Evolutionary conservation across 441 rosid genomes (phyloP).

Genomic region (Pelargonium fulgidum): DNA sequence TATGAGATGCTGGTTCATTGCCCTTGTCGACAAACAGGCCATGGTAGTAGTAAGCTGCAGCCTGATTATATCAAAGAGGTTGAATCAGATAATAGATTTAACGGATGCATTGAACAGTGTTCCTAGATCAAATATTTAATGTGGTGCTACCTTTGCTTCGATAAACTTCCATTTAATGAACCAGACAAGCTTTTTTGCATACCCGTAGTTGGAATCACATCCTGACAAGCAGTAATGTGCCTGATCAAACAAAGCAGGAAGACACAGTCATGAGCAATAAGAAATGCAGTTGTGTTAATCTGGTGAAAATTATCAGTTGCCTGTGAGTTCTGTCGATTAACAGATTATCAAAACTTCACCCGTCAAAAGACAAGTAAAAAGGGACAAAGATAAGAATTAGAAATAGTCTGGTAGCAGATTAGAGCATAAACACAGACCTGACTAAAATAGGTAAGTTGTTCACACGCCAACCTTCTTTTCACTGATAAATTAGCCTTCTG

Average conservation of each 20-base stretch:
- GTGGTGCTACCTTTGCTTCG: slow-evolving; percentile 60
- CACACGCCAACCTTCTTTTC: slow-evolving; percentile 90
- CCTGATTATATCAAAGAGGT: slow-evolving; percentile 34
- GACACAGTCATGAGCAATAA: slow-evolving; percentile 3
- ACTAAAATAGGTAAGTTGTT: slow-evolving; percentile 64
- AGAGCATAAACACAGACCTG: slow-evolving; percentile 38
- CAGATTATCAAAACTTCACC: too few species aligned
- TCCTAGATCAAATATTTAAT: background rate
- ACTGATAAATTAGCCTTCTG: slow-evolving; percentile 76
- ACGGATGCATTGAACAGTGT: background rate
- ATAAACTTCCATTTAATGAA: slow-evolving; percentile 86
- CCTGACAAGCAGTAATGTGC: slow-evolving; percentile 65
- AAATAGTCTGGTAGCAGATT: background rate
- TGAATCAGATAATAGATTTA: background rate
- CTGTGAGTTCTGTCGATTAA: too few species aligned
- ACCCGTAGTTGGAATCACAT: slow-evolving; percentile 37
- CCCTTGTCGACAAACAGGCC: slow-evolving; percentile 84
- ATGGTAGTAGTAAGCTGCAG: slow-evolving; percentile 87
- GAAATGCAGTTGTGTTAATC: background rate
- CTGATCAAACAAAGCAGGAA: slow-evolving; percentile 28
- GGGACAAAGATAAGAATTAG: too few species aligned
- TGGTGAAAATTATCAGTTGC: too few species aligned
- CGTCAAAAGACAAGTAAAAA: too few species aligned
- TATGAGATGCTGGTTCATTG: slow-evolving; percentile 54
- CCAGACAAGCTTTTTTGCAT: slow-evolving; percentile 66